phyloP scores from a whole-genome alignment of 805 yeast genomes.

The Teunomyces pallodes region DNA sequence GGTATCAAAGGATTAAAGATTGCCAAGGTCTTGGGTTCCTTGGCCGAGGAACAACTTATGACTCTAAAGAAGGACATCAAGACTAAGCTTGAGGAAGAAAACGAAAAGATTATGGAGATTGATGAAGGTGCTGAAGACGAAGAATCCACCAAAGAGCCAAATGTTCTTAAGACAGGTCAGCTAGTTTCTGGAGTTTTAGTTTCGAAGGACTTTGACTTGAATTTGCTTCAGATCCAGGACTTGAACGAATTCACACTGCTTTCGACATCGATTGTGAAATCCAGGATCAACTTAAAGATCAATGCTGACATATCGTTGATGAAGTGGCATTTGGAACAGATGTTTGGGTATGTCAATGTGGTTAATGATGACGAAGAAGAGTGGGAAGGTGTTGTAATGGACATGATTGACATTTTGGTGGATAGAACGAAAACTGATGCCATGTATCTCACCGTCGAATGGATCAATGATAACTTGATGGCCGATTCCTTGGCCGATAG shows the following conservation, averaged over 20 bases:
- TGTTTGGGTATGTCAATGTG: conserved; percentile 85
- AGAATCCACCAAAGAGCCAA: conserved; percentile 8
- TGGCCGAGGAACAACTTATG: conserved; percentile 45
- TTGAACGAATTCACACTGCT: conserved; percentile 85
- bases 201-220: conserved; percentile 86
- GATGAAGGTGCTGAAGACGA: conserved; percentile 12
- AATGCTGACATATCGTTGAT: conserved; percentile 79
- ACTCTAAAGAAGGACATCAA: conserved; percentile 53
- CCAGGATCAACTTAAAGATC: conserved; percentile 74
- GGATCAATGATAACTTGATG: conserved; percentile 80
- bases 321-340: conserved; percentile 87
- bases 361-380: conserved; percentile 50
- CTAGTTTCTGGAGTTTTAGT: conserved; percentile 79
- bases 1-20: conserved; percentile 80
- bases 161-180: conserved; percentile 19
- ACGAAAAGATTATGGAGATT: conserved; percentile 33
- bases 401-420: conserved; percentile 42
- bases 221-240: conserved; percentile 79
- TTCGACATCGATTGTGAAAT: conserved; percentile 79
- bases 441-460: conserved; percentile 65
- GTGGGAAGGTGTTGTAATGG: conserved; percentile 47
- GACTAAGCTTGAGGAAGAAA: conserved; percentile 45
- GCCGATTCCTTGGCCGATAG: conserved; percentile 95
- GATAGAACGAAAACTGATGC: conserved; percentile 38
- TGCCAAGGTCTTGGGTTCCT: conserved; percentile 65